These are phyloP conservation scores for Novymonas esmeraldas DNA, from an alignment of 208 protist genomes.

Conservation along the genomic window DNA sequence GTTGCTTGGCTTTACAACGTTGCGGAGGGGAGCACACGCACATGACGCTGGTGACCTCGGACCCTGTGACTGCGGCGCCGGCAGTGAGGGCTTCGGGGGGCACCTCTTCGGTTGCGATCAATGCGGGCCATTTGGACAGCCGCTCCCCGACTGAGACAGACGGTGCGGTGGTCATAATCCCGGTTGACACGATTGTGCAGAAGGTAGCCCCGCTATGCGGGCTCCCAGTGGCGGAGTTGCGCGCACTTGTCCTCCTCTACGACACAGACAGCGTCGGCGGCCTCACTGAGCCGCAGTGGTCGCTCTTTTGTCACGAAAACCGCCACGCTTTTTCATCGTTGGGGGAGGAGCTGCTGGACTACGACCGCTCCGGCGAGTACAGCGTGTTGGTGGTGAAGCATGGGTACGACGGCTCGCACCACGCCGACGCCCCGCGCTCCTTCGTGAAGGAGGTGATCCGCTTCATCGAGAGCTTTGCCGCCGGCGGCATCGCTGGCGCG, in stretches of 20 bases:
- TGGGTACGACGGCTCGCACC: constrained; percentile 23
- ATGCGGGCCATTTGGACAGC: not conserved
- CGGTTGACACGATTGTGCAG: constrained; percentile 63
- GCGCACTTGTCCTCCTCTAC: constrained; percentile 52
- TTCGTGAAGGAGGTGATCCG: constrained; percentile 50
- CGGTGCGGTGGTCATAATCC: constrained; percentile 38
- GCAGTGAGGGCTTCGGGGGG: too few species aligned
- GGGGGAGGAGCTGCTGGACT: constrained; percentile 56
- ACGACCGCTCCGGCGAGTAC: constrained; percentile 74
- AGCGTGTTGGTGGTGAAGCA: constrained; percentile 47
- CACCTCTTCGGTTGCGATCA: too few species aligned
- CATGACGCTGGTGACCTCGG: constrained; percentile 24
- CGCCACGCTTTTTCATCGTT: constrained; percentile 57
- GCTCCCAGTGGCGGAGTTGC: constrained; percentile 45
- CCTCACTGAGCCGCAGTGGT: constrained; percentile 72
- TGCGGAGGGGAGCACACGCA: not conserved
- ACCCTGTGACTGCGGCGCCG: too few species aligned
- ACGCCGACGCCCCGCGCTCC: constrained; percentile 10
- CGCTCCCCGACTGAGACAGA: not conserved
- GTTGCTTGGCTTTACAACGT: not conserved
- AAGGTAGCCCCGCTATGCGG: constrained; percentile 51
- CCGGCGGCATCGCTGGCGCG: constrained; percentile 94
- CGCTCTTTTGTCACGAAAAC: constrained; percentile 73
- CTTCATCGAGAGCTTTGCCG: constrained; percentile 91
- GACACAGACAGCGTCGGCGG: constrained; percentile 61